Evolutionary conservation across 225 moss, liverwort and hornwort species (phyloP), one percentile per base, ranked within the genome.

Genomic region (Marchantia paleacea): DNA sequence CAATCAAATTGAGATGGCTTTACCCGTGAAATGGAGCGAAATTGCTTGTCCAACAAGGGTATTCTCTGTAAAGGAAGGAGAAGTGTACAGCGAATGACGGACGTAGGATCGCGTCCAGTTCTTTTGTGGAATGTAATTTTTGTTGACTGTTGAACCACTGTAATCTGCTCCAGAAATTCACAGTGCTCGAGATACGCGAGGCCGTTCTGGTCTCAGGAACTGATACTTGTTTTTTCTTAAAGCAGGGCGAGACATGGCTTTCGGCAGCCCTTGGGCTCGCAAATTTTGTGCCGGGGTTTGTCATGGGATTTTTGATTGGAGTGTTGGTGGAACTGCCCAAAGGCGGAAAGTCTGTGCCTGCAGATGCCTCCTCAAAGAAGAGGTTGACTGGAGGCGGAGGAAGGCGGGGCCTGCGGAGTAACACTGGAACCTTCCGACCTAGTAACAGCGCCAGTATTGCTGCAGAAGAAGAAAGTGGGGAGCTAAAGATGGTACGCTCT

Each of bases 401-500:
- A 60, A 90, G 83, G 65, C 81, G 88, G 4, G 81, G 86, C 53
- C 60, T 69, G 10, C 76, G 57, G 79, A 64, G 54, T 48, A 78
- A 65, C 61, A 62, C 67, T 53, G 82, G 74, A 58, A 18, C 74
- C 71, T 50, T 66, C 70, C 83, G 80, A 78, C 29, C 54, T 49
- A 51, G 30, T 53, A 79, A 24, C 54, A 14, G 60, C 16, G 39
- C 39, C 39, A 62, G 60, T 51, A 57, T 2, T 80, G 55, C 85
- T 28, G 81, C 83, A 16, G 24, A 85, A 67, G 78, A 63, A 75
- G 83, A 83, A 69, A 88, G 86, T 52, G 90, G 89, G 73, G 97
- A 99, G 77, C 83, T 99, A 82, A 99, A 99, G 88, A 95, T 99
- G 97, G 97, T 97, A 80, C 39, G 6, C n/a, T 30, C 11, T 52